phyloP scores from a whole-genome alignment of 495 filamentous ascomycete species.

The Aspergillus campestris region DNA sequence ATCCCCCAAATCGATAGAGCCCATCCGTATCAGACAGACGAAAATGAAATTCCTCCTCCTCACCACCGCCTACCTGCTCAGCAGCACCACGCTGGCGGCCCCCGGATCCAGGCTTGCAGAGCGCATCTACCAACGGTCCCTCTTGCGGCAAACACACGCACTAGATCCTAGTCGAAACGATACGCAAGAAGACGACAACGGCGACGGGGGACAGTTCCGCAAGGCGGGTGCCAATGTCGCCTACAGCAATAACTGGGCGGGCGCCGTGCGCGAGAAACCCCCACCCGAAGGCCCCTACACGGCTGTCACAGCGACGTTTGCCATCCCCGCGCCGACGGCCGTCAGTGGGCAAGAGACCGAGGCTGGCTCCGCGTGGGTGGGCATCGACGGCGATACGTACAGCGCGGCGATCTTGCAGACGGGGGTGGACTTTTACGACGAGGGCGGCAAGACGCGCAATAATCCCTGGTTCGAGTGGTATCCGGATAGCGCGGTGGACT shows the following conservation, averaged over 20 bases:
- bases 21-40: no score
- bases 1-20: no score
- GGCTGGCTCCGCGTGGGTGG: conserved; percentile 54
- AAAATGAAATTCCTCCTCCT: conserved; percentile 2
- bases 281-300: conserved; percentile 39
- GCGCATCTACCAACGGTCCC: conserved; percentile 19
- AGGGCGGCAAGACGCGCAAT: conserved; percentile 28
- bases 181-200: not conserved
- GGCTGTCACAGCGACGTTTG: conserved; percentile 46
- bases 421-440: conserved; percentile 49
- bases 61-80: conserved; percentile 15
- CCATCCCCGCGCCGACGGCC: conserved; percentile 42
- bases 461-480: conserved; percentile 63
- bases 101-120: conserved; percentile 19
- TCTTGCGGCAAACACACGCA: conserved; percentile 19
- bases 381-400: conserved; percentile 54
- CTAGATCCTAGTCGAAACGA: not conserved
- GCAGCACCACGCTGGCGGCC: conserved; percentile 20
- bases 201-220: conserved; percentile 11
- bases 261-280: conserved; percentile 41
- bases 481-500: conserved; percentile 47
- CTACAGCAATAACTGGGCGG: conserved; percentile 55
- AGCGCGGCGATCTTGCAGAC: conserved; percentile 50
- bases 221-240: conserved; percentile 19
- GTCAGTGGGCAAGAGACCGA: conserved; percentile 29